A percentile compares a stretch with the other conserved stretches of the same genome.
phyloP scores from a whole-genome alignment of 2,329 filamentous ascomycete species.

The Aureobasidium sp. region DNA sequence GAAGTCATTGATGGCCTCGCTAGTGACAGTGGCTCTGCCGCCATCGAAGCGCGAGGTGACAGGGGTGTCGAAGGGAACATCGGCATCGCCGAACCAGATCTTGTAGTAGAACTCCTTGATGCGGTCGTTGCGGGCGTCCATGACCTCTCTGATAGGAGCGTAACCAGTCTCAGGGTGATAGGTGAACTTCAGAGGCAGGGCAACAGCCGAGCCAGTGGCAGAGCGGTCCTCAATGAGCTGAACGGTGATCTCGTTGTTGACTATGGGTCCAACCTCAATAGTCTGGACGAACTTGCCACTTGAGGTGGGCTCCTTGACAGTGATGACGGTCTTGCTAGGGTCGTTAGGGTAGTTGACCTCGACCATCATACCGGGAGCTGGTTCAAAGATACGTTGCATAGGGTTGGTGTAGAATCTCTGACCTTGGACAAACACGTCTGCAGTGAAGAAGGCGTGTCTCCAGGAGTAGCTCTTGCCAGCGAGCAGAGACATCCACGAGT shows the following conservation, averaged over 20 bases:
- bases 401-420: slow-evolving; percentile 98
- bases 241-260: slow-evolving; percentile 72
- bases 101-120: slow-evolving; percentile 99
- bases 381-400: slow-evolving; percentile 82
- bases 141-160: slow-evolving; percentile 94
- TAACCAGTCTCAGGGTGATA: slow-evolving; percentile 96
- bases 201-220: slow-evolving; percentile 71
- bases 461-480: slow-evolving; percentile 82
- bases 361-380: slow-evolving; percentile 76
- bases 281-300: slow-evolving; percentile 83
- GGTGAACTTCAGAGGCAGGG: slow-evolving; percentile 77
- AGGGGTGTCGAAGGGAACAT: slow-evolving; percentile 71
- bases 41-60: slow-evolving; percentile 87
- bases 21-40: slow-evolving; percentile 76
- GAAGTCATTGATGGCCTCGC: slow-evolving; percentile 93
- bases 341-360: slow-evolving; percentile 80
- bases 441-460: slow-evolving; percentile 89
- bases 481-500: slow-evolving; percentile 80
- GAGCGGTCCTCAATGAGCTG: slow-evolving; percentile 92
- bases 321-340: slow-evolving; percentile 73
- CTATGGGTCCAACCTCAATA: slow-evolving; percentile 70
- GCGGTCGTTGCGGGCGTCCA: slow-evolving; percentile 90
- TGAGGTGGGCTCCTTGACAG: slow-evolving; percentile 77
- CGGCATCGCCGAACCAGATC: slow-evolving; percentile 89
- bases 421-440: slow-evolving; percentile 89